Percentiles rank a stretch among this genome's conserved stretches.
phyloP scores from a whole-genome alignment of 1,284 basidiomycete genomes.

The Moniliophthora roreri region DNA sequence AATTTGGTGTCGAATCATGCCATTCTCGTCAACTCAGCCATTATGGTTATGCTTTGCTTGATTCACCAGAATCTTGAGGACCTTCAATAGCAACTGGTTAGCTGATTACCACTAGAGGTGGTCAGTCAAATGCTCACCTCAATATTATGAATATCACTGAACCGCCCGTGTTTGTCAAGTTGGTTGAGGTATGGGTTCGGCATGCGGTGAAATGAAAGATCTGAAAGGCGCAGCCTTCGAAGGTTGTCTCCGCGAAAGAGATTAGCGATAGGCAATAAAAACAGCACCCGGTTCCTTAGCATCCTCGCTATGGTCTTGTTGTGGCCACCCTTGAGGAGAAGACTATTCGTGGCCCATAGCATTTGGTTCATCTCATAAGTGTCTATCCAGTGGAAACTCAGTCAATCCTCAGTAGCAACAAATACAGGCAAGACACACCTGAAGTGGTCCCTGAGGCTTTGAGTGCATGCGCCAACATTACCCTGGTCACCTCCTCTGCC shows the following conservation, averaged over 20 bases:
- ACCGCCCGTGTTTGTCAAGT: conserved; percentile 13
- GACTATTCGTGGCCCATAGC: neutral
- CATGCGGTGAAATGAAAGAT: conserved; percentile 18
- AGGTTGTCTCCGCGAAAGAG: conserved; percentile 26
- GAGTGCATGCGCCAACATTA: neutral
- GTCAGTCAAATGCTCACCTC: too few species aligned
- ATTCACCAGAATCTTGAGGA: conserved; percentile 7
- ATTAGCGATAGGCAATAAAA: conserved; percentile 16
- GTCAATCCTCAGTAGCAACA: too few species aligned
- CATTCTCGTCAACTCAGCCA: conserved; percentile 7
- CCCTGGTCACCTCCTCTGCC: neutral
- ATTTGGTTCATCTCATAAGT: conserved; percentile 4
- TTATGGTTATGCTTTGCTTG: conserved; percentile 13
- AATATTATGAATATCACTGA: conserved; percentile 8
- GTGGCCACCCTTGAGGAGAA: neutral
- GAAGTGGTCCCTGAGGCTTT: conserved; percentile 5
- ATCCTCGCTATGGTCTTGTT: neutral
- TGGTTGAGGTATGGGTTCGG: conserved; percentile 4
- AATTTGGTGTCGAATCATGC: conserved; percentile 10
- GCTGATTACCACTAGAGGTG: too few species aligned
- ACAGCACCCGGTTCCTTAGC: conserved; percentile 25
- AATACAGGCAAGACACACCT: neutral
- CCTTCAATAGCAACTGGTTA: conserved; percentile 1
- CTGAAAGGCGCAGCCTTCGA: conserved; percentile 20
- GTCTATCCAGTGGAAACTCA: too few species aligned